A percentile compares a stretch with the other conserved stretches of the same genome.
Conservation (phyloP, 352 stramenopile genomes). For the Globisporangium polare region DNA sequence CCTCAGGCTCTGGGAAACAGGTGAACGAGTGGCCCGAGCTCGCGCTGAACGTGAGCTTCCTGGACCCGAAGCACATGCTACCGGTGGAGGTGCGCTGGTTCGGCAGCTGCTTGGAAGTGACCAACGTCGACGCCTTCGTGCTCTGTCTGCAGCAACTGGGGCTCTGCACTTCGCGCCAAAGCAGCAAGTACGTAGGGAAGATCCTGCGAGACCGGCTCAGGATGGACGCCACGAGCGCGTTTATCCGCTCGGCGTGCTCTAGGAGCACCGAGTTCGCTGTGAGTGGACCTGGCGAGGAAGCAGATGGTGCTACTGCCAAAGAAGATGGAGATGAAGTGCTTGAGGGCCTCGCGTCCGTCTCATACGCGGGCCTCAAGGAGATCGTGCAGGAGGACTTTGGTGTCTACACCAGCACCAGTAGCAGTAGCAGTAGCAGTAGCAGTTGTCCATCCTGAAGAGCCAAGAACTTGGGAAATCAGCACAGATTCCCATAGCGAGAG, state of each 20-base stretch:
- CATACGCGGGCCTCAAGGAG: constrained; percentile 48
- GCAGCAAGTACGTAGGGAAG: constrained; percentile 58
- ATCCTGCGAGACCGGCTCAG: constrained; percentile 53
- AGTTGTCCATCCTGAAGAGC: neutral
- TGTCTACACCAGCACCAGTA: constrained; percentile 25
- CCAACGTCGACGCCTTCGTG: constrained; percentile 57
- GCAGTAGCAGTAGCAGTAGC: neutral
- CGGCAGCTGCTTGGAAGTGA: constrained; percentile 38
- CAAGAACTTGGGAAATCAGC: neutral
- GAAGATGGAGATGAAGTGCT: neutral
- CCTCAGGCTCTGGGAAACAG: neutral
- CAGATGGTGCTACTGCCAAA: neutral
- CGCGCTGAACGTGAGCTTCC: constrained; percentile 48
- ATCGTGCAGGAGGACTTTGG: constrained; percentile 51
- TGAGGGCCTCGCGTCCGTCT: neutral
- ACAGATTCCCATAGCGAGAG: neutral
- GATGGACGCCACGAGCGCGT: constrained; percentile 38
- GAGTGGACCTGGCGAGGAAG: neutral
- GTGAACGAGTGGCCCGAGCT: constrained; percentile 55
- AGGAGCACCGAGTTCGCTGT: constrained; percentile 9
- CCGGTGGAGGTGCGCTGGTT: constrained; percentile 61
- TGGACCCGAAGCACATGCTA: constrained; percentile 41
- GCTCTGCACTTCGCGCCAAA: constrained; percentile 38
- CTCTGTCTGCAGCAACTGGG: constrained; percentile 58
- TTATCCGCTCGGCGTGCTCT: constrained; percentile 29